Evolutionary conservation across 1,284 basidiomycete species (phyloP).

Genomic region (Heliocybe sulcata): DNA sequence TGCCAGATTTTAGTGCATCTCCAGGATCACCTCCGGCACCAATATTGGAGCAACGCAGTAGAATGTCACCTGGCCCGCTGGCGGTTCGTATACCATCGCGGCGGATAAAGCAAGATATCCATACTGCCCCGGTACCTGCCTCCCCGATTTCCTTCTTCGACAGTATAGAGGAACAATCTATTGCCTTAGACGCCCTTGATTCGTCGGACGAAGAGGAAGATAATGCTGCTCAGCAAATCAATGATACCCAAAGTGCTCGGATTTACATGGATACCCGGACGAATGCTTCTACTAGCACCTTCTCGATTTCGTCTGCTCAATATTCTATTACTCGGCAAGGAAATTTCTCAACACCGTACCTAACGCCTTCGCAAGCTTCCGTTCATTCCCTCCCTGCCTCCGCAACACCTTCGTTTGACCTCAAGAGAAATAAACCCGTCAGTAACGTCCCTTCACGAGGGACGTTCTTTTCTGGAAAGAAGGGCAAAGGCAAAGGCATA

Average conservation of each 20-base stretch:
- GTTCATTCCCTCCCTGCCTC: not conserved
- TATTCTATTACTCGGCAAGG: constrained; percentile 33
- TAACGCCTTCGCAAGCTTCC: constrained; percentile 22
- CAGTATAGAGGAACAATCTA: constrained; percentile 57
- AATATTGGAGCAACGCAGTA: not conserved
- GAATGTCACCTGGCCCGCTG: constrained; percentile 6
- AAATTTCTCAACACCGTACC: constrained; percentile 27
- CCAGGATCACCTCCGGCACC: constrained; percentile 5
- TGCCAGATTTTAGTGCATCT: constrained; percentile 19
- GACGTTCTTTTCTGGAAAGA: constrained; percentile 21
- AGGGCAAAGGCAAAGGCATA: constrained; percentile 1
- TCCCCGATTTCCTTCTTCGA: constrained; percentile 71
- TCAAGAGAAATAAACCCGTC: constrained; percentile 28
- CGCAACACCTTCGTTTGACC: constrained; percentile 21
- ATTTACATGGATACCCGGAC: constrained; percentile 26
- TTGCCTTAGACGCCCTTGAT: constrained; percentile 65
- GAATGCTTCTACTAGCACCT: constrained; percentile 26
- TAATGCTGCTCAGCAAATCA: constrained; percentile 24
- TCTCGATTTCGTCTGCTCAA: constrained; percentile 18
- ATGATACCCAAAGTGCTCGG: constrained; percentile 11
- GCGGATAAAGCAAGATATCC: constrained; percentile 16
- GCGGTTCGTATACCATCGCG: constrained; percentile 20
- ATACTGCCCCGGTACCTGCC: constrained; percentile 47
- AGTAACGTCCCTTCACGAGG: constrained; percentile 20
- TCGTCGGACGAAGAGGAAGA: constrained; percentile 42